A percentile compares a stretch with the other conserved stretches of the same genome.
Evolutionary conservation across 2,329 filamentous ascomycete genomes (phyloP).

Genomic region (Lachnellula suecica): DNA sequence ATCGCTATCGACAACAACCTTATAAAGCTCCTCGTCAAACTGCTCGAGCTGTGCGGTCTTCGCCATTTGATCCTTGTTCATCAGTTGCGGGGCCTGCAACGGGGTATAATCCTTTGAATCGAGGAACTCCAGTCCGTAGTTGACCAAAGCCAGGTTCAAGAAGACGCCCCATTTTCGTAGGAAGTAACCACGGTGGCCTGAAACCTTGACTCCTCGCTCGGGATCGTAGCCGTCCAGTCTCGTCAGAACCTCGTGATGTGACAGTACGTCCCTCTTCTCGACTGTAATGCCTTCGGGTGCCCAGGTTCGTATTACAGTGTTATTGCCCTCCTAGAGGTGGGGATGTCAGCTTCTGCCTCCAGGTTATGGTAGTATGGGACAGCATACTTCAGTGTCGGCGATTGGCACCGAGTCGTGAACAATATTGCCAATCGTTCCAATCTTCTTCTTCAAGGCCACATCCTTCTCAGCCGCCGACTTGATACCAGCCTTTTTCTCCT

Average conservation of each 20-base stretch:
- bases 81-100: slow-evolving; percentile 88
- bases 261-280: slow-evolving; percentile 76
- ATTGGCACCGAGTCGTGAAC: slow-evolving; percentile 87
- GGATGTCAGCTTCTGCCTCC: too few species aligned
- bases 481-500: slow-evolving; percentile 78
- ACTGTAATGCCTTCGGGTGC: slow-evolving; percentile 71
- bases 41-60: slow-evolving; percentile 97
- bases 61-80: slow-evolving; percentile 93
- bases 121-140: slow-evolving; percentile 92
- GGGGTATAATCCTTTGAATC: slow-evolving; percentile 77
- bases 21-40: slow-evolving; percentile 98
- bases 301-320: slow-evolving; percentile 76
- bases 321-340: slow-evolving; percentile 85
- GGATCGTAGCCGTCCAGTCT: slow-evolving; percentile 90
- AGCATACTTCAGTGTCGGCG: slow-evolving; percentile 71
- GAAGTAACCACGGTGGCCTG: slow-evolving; percentile 93
- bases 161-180: slow-evolving; percentile 86
- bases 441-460: slow-evolving; percentile 69
- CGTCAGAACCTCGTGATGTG: slow-evolving; percentile 91
- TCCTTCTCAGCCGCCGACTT: slow-evolving; percentile 77
- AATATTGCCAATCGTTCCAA: slow-evolving; percentile 84
- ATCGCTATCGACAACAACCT: slow-evolving; percentile 87
- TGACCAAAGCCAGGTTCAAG: slow-evolving; percentile 88
- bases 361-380: not conserved
- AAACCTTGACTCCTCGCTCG: slow-evolving; percentile 89